Percentiles rank a stretch among this genome's conserved stretches.
phyloP scores from a whole-genome alignment of 78 protist genomes.

The Emiliania huxleyi region DNA sequence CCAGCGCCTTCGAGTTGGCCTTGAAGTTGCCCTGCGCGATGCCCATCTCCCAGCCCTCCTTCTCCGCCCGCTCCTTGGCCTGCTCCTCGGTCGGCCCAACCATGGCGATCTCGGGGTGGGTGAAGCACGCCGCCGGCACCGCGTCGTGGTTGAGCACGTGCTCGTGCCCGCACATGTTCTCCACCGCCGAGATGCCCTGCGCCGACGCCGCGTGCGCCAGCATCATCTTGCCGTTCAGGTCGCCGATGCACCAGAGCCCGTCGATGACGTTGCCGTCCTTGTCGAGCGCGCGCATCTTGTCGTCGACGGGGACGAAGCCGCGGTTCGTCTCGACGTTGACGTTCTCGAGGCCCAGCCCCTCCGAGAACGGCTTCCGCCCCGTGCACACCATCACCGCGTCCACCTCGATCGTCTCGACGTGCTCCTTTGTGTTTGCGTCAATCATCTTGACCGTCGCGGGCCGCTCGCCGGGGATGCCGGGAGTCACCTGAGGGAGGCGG shows the following conservation, averaged over 20 bases:
- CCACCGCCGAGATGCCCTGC: constrained; percentile 49
- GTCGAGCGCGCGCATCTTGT: constrained; percentile 19
- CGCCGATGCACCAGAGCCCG: constrained; percentile 39
- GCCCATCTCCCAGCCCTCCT: constrained; percentile 27
- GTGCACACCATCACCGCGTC: constrained; percentile 38
- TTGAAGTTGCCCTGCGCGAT: not conserved
- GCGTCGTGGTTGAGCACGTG: constrained; percentile 39
- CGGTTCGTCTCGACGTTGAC: not conserved
- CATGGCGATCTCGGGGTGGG: constrained; percentile 54
- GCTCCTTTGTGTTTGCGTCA: constrained; percentile 45
- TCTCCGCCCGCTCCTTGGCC: not conserved
- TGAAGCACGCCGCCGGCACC: constrained; percentile 55
- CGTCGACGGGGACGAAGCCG: constrained; percentile 50
- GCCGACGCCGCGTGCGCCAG: constrained; percentile 58
- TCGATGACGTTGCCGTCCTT: not conserved
- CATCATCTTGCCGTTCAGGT: constrained; percentile 53
- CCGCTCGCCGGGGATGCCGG: constrained; percentile 35
- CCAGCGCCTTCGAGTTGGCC: constrained; percentile 44
- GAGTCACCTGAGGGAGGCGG: too few relatives aligned
- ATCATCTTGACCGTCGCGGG: constrained; percentile 27
- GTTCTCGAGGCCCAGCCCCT: constrained; percentile 33
- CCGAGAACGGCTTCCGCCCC: constrained; percentile 28
- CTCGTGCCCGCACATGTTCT: constrained; percentile 42
- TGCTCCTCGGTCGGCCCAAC: constrained; percentile 34
- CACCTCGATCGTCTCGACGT: constrained; percentile 24